phyloP scores from a whole-genome alignment of 805 yeast species.

The Nakazawaea populi region DNA sequence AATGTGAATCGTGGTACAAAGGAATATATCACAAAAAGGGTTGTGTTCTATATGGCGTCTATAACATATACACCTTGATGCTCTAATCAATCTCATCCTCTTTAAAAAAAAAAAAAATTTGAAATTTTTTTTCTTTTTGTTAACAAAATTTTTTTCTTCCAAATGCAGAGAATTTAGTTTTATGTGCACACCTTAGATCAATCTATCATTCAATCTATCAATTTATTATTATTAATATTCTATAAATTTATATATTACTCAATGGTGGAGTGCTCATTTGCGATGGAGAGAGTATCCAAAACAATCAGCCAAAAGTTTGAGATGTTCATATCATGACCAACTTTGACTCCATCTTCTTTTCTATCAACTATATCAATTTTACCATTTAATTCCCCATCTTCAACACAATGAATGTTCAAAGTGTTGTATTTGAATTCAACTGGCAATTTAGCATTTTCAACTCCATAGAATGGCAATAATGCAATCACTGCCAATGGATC shows the following conservation, averaged over 20 bases:
- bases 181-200: too few relatives aligned
- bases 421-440: slow-evolving; percentile 17
- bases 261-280: slow-evolving; percentile 23
- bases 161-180: too few relatives aligned
- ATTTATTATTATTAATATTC: neutral
- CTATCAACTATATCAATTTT: slow-evolving; percentile 13
- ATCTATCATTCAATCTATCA: neutral
- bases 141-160: too few relatives aligned
- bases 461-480: slow-evolving; percentile 38
- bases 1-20: too few relatives aligned
- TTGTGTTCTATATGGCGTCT: too few relatives aligned
- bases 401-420: slow-evolving; percentile 14
- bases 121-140: too few relatives aligned
- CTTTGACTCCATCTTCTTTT: slow-evolving; percentile 28
- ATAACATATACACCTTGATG: too few relatives aligned
- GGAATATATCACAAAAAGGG: too few relatives aligned
- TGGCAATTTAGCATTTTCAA: slow-evolving; percentile 9
- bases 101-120: too few relatives aligned
- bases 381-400: slow-evolving; percentile 25
- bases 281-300: slow-evolving; percentile 28
- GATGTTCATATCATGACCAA: slow-evolving; percentile 34
- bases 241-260: neutral
- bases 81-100: too few relatives aligned
- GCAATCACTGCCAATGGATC: slow-evolving; percentile 72
- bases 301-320: slow-evolving; percentile 41